Percentiles rank a stretch among this genome's conserved stretches.
Conservation (phyloP, 768 basidiomycete genomes). For the Phaeotremella fagi region DNA sequence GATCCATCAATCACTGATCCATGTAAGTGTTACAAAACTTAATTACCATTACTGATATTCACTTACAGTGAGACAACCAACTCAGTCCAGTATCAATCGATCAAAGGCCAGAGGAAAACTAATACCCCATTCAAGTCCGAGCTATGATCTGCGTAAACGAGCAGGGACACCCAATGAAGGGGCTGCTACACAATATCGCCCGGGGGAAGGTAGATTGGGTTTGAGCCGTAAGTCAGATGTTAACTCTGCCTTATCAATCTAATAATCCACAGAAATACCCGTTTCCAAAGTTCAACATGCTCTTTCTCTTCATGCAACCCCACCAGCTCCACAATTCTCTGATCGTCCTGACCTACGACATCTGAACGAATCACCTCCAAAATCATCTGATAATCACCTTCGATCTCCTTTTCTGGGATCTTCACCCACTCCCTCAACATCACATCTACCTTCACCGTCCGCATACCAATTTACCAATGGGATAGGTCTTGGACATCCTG, state of each 20-base stretch:
- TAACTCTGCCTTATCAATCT: not conserved
- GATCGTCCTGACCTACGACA: not conserved
- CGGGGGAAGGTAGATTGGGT: conserved; percentile 18
- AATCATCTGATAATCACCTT: conserved; percentile 2
- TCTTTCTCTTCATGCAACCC: conserved; percentile 22
- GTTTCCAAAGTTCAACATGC: conserved; percentile 28
- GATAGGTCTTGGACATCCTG: conserved; percentile 2
- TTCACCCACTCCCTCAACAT: conserved; percentile 21
- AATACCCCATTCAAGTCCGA: conserved; percentile 30
- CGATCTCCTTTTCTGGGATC: conserved; percentile 33
- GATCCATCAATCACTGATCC: not conserved
- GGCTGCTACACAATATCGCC: not conserved
- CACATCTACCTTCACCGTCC: not conserved
- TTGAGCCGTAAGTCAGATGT: conserved; percentile 27
- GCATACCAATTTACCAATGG: not conserved
- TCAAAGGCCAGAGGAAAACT: not conserved
- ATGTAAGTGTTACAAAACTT: not conserved
- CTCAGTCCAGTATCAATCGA: not conserved
- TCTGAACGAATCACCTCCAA: conserved; percentile 1
- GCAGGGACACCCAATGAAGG: conserved; percentile 21
- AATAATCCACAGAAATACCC: conserved; percentile 26
- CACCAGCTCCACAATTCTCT: not conserved
- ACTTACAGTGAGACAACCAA: not conserved
- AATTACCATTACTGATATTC: not conserved
- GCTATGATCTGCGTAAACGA: conserved; percentile 26